Conservation (phyloP, 306 rosid genomes). For the Inga laurina region DNA sequence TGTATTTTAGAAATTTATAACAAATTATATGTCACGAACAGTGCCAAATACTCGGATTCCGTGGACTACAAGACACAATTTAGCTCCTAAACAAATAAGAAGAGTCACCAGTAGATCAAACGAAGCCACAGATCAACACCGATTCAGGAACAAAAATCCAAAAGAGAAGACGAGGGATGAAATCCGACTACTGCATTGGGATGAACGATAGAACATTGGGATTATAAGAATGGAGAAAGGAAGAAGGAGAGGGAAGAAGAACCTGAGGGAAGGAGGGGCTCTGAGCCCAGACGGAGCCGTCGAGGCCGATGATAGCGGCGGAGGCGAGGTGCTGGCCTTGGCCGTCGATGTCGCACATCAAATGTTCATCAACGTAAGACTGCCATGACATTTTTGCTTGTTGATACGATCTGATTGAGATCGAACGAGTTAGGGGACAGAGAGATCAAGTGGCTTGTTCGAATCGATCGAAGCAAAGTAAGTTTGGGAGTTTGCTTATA, state of each 20-base stretch:
- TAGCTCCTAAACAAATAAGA: not conserved
- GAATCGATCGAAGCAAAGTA: not conserved
- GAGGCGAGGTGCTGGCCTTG: slow-evolving; percentile 75
- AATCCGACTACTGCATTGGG: no score
- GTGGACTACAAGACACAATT: not conserved
- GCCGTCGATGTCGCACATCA: slow-evolving; percentile 98
- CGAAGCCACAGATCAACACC: not conserved
- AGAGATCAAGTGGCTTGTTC: not conserved
- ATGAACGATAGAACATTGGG: not conserved
- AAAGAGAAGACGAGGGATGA: not conserved
- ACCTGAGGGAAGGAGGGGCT: slow-evolving; percentile 89
- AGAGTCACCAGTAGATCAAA: not conserved
- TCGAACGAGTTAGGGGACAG: not conserved
- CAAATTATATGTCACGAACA: not conserved
- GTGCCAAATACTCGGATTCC: not conserved
- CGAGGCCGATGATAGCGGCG: slow-evolving; percentile 82
- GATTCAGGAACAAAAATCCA: not conserved
- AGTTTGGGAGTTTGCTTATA: not conserved
- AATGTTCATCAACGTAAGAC: slow-evolving; percentile 88
- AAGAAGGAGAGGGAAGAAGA: not conserved
- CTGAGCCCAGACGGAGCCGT: slow-evolving; percentile 94
- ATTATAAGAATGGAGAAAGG: not conserved
- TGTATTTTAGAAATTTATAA: no score
- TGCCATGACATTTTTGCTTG: slow-evolving; percentile 79
- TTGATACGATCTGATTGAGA: not conserved